Percentiles rank a stretch among this genome's conserved stretches.
These are phyloP conservation scores for Paspalum notatum DNA, from an alignment of 176 grass and related monocot species.

Conservation along the genomic window DNA sequence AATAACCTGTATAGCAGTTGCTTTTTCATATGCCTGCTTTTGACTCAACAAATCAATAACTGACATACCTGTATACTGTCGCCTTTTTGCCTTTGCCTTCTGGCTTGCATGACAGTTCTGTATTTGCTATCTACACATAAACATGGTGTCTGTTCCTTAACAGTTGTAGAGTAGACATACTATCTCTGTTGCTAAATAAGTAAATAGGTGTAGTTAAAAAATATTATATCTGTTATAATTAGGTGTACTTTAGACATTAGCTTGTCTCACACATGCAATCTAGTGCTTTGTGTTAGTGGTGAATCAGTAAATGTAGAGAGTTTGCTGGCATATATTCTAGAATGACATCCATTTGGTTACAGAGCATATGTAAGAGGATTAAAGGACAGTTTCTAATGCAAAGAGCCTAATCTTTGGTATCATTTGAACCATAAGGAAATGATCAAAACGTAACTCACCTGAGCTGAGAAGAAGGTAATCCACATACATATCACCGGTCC, in stretches of 20 bases:
- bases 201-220: too few relatives aligned
- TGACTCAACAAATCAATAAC: not conserved
- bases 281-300: constrained; percentile 13
- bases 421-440: constrained; percentile 1
- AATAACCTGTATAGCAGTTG: constrained; percentile 8
- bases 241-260: not conserved
- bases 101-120: constrained; percentile 1
- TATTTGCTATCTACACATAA: not conserved
- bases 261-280: not conserved
- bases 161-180: not conserved
- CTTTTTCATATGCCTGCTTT: not conserved
- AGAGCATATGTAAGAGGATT: not conserved
- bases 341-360: not conserved
- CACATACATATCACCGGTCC: not conserved
- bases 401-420: constrained; percentile 14
- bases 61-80: not conserved
- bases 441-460: not conserved
- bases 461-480: not conserved
- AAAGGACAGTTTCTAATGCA: constrained; percentile 17
- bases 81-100: not conserved
- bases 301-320: not conserved
- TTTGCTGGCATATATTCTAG: constrained; percentile 5
- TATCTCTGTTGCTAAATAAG: not conserved
- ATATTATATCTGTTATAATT: too few relatives aligned
- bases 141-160: not conserved